Conservation (phyloP, 2,329 filamentous ascomycete species). For the Fusarium bulbicola region DNA sequence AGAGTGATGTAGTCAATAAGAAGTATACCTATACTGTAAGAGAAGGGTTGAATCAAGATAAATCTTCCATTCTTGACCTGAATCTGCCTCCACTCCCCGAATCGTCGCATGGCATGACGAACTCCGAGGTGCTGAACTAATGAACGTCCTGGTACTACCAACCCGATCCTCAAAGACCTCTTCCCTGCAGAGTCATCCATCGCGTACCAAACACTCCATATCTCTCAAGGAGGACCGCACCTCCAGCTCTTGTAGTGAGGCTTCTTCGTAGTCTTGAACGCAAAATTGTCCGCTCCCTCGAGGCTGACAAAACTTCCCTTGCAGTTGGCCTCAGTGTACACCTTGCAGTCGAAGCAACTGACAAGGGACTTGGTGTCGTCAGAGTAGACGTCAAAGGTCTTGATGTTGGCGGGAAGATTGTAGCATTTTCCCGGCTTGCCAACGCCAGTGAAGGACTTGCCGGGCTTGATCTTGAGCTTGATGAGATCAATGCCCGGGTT, state of each 20-base stretch:
- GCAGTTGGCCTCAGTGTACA: not conserved
- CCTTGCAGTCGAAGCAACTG: slow-evolving; percentile 5
- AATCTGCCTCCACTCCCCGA: not conserved
- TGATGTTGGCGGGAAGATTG: not conserved
- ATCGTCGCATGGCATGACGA: not conserved
- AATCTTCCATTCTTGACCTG: not conserved
- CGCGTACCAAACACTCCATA: fast-evolving
- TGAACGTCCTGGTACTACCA: not conserved
- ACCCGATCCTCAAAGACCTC: not conserved
- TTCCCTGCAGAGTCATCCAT: not conserved
- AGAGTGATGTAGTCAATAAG: not conserved
- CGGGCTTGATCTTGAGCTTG: not conserved
- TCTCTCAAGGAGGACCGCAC: not conserved
- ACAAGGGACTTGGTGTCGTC: not conserved
- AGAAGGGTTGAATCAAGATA: not conserved
- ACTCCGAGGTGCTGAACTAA: not conserved
- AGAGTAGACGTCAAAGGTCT: not conserved
- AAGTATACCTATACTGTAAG: not conserved
- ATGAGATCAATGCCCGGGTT: not conserved
- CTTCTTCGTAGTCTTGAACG: not conserved
- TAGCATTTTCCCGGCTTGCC: not conserved
- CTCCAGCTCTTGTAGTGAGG: not conserved
- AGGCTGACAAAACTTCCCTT: not conserved
- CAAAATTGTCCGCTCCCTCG: not conserved
- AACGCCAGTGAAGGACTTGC: not conserved